Evolutionary conservation across 2,329 filamentous ascomycete species (phyloP).

Genomic region (Monosporascus sp.): DNA sequence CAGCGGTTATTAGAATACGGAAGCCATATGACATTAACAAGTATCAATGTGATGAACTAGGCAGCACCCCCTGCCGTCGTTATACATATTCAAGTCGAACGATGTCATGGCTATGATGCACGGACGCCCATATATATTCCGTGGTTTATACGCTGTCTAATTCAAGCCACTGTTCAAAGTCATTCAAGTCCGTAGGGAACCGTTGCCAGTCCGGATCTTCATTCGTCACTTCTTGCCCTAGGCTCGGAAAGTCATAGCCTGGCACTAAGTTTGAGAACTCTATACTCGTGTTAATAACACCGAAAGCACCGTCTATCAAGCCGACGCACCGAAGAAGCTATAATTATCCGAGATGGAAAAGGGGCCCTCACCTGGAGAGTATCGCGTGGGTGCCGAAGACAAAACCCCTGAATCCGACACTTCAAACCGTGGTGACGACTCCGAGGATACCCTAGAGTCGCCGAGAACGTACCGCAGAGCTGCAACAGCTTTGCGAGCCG

Average conservation of each 20-base stretch:
- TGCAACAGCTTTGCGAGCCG: constrained; percentile 14
- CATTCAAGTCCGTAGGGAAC: neutral
- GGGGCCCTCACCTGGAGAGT: neutral
- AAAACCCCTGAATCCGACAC: too few species aligned
- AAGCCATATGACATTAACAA: too few species aligned
- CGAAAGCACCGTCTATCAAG: neutral
- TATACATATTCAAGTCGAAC: too few species aligned
- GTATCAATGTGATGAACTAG: too few species aligned
- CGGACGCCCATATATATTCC: too few species aligned
- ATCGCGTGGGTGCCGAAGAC: neutral
- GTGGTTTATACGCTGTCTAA: neutral
- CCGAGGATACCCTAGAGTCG: neutral
- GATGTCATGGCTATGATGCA: too few species aligned
- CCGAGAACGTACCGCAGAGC: constrained; percentile 4
- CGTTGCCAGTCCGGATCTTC: neutral
- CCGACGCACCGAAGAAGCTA: neutral
- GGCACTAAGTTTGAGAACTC: neutral
- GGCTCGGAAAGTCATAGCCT: neutral
- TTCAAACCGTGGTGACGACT: too few species aligned
- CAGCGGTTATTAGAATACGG: too few species aligned
- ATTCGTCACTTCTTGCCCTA: neutral
- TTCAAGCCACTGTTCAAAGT: neutral
- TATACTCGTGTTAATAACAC: neutral
- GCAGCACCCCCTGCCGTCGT: too few species aligned
- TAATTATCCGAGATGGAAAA: too few species aligned